A percentile compares a stretch with the other conserved stretches of the same genome.
Evolutionary conservation across 495 filamentous ascomycete species (phyloP).

Genomic region (Chaetomium fimeti): DNA sequence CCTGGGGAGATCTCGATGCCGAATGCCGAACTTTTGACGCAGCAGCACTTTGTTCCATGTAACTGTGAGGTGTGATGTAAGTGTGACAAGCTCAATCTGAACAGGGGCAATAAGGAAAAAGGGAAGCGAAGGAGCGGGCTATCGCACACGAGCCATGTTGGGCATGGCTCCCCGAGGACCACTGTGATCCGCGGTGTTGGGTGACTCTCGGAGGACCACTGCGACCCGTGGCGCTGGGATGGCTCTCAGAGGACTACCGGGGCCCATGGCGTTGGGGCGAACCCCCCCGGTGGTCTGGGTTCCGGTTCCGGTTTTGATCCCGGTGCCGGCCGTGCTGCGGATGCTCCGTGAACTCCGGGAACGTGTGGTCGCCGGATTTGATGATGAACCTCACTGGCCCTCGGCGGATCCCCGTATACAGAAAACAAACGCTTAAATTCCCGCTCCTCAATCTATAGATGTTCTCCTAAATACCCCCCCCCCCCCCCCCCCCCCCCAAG

Average conservation of each 20-base stretch:
- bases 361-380: too few relatives aligned
- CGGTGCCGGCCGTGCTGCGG: neutral
- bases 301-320: neutral
- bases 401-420: too few relatives aligned
- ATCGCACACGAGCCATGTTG: neutral
- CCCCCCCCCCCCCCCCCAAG: too few relatives aligned
- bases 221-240: neutral
- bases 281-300: neutral
- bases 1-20: neutral
- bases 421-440: too few relatives aligned
- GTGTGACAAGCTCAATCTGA: neutral
- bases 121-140: neutral
- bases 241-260: neutral
- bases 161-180: neutral
- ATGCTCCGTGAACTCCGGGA: too few relatives aligned
- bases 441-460: too few relatives aligned
- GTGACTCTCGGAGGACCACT: neutral
- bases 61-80: neutral
- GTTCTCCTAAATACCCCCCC: conserved; percentile 3
- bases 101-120: neutral
- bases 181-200: neutral
- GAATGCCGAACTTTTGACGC: neutral
- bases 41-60: neutral
- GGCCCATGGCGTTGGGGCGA: neutral
- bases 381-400: too few relatives aligned